Base-by-base conservation (phyloP, 2,329 filamentous ascomycete species). In the Sarocladiaceae sp. region DNA sequence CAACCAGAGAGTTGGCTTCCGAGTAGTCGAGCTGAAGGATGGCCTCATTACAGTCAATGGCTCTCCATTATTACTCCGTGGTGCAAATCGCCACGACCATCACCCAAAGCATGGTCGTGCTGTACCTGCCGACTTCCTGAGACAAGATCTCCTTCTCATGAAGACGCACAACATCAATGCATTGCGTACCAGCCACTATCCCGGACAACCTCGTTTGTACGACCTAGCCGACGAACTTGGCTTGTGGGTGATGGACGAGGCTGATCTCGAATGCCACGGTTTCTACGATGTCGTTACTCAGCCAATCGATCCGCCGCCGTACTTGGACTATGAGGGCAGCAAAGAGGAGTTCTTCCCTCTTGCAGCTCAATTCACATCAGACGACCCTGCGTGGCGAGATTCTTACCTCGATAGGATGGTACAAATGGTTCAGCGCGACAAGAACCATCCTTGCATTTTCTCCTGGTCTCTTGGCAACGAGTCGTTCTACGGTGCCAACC, bases 401-500 rank as follows among this genome's bases (percentile, higher is more conserved):
- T 83, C 84, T 0, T 90, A 90, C 56, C 61, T 90, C 1, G 87
- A 90, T 62, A 80, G 87, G 2, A 82, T 83, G 53, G 67, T 72
- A 28, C 83, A 87, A 55, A 67, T 89, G 52, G 74, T 90, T 0
- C 76, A 83, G 59, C 75, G 87, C 13, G 84, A 89, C 63, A 87
- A 87, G 66, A 86, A 89, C 53, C 83, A 88, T 57, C 66, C 86
- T 0, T 84, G 77, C 15, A 74, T 90, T 47, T 82, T 90, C 49
- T 79, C 88, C 39, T 90, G 87, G 87, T 86, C 82, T 46, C 71
- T 90, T 0, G 87, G 86, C 0, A 90, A 90, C 59, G 86, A 90
- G 62, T 79, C 85, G 0, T 89, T 87, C 62, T 88, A 86, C 59
- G 87, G 86, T 0, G 69, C 72, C 10, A 90, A 90, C 60, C 83